Evolutionary conservation across 1,139 yeast species (phyloP).

Genomic region (Taphrina populina): DNA sequence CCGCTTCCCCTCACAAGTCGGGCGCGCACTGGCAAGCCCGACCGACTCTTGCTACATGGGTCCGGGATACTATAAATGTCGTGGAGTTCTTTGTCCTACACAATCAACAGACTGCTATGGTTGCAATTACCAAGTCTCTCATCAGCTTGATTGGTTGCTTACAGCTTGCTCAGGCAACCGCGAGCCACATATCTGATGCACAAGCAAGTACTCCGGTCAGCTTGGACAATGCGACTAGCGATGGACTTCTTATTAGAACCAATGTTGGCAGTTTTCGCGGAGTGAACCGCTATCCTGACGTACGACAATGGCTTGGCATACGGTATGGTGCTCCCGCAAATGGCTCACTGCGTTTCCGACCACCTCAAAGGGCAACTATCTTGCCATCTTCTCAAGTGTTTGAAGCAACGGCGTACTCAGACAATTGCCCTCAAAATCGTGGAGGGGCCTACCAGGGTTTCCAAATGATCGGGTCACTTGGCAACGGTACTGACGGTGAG

Average conservation of each 20-base stretch:
- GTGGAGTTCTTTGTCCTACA: no score
- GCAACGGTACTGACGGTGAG: slow-evolving; percentile 37
- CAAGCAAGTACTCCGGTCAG: no score
- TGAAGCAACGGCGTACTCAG: slow-evolving; percentile 25
- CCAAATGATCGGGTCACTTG: neutral
- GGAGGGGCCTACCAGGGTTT: neutral
- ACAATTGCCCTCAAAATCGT: slow-evolving; percentile 32
- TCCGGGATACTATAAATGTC: no score
- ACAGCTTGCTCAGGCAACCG: no score
- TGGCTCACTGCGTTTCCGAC: neutral
- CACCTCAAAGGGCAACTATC: neutral
- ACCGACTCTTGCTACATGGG: no score
- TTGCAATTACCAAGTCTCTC: no score
- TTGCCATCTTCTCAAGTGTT: neutral
- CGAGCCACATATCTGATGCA: no score
- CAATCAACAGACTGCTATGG: no score
- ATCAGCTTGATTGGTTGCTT: no score
- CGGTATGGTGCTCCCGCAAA: slow-evolving; percentile 5
- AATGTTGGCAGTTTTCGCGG: slow-evolving; percentile 3
- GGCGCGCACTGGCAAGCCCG: no score
- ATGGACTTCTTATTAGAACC: neutral
- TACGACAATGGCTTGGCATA: slow-evolving; percentile 4
- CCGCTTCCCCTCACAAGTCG: no score
- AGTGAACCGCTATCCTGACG: neutral
- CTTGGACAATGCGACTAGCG: neutral